A percentile compares a stretch with the other conserved stretches of the same genome.
phyloP scores from a whole-genome alignment of 768 basidiomycete genomes.

The Dacryopinax primogenitus region DNA sequence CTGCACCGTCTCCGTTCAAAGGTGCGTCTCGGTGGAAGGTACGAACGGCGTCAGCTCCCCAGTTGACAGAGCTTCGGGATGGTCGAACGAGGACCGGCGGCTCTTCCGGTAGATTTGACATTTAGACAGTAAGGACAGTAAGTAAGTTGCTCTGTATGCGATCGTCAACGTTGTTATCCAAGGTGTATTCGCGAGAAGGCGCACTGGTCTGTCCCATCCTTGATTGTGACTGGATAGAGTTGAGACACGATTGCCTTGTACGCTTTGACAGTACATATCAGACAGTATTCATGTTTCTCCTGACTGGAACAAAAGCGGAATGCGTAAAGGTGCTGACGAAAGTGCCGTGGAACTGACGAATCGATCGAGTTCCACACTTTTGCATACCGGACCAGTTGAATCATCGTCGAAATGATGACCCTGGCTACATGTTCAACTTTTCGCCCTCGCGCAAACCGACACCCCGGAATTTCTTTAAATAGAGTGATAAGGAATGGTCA shows the following conservation, averaged over 20 bases:
- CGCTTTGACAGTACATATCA: background rate
- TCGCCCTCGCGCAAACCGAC: too few species aligned
- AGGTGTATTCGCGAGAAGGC: background rate
- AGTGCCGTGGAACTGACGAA: too few species aligned
- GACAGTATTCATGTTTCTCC: too few species aligned
- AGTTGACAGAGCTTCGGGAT: background rate
- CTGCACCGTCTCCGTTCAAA: background rate
- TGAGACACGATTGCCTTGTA: background rate
- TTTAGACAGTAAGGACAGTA: background rate
- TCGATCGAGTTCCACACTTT: too few species aligned
- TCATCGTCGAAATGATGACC: background rate
- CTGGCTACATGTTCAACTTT: background rate
- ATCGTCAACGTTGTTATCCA: background rate
- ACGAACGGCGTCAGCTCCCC: background rate
- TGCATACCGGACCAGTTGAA: too few species aligned
- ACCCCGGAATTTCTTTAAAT: too few species aligned
- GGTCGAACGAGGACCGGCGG: background rate
- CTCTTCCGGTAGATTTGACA: background rate
- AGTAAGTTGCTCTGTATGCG: background rate
- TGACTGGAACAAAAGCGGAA: too few species aligned
- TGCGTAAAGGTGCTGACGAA: too few species aligned
- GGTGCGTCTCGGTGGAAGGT: background rate
- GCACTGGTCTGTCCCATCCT: background rate
- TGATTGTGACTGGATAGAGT: too few species aligned
- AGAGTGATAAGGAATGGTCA: background rate